Percentiles rank a stretch among this genome's conserved stretches.
Conservation (phyloP, 495 filamentous ascomycete species). For the Neurospora sp. region DNA sequence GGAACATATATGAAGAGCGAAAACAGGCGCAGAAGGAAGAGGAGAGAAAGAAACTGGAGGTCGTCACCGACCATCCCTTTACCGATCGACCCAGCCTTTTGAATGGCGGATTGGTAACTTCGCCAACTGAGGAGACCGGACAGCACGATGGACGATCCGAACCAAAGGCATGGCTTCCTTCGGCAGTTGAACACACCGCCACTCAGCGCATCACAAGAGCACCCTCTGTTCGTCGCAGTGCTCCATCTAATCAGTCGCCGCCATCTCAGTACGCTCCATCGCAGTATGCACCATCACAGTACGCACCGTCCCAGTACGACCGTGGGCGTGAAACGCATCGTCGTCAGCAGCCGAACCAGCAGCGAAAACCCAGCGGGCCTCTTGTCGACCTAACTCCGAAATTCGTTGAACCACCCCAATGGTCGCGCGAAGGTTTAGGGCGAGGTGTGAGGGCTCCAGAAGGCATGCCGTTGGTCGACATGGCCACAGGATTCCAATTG, state of each 20-base stretch:
- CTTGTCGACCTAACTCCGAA: constrained; percentile 66
- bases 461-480: constrained; percentile 53
- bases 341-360: constrained; percentile 16
- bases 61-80: constrained; percentile 26
- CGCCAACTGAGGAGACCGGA: not conserved
- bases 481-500: constrained; percentile 16
- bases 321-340: constrained; percentile 5
- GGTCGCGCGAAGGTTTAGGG: constrained; percentile 49
- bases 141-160: constrained; percentile 7
- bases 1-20: constrained; percentile 31
- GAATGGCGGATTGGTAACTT: constrained; percentile 20
- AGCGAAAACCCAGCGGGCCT: constrained; percentile 35
- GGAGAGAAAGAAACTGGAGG: constrained; percentile 1
- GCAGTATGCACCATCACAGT: not conserved
- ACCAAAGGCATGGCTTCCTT: constrained; percentile 34
- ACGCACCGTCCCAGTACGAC: not conserved
- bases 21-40: constrained; percentile 21
- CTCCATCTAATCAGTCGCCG: constrained; percentile 9
- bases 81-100: constrained; percentile 40
- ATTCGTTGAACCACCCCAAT: constrained; percentile 68
- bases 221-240: constrained; percentile 4
- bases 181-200: constrained; percentile 32
- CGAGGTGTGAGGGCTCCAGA: constrained; percentile 54
- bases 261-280: not conserved
- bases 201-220: constrained; percentile 17